A percentile compares a stretch with the other conserved stretches of the same genome.
Evolutionary conservation across 768 basidiomycete species (phyloP).

Genomic region (Leccinum subgranulosum): DNA sequence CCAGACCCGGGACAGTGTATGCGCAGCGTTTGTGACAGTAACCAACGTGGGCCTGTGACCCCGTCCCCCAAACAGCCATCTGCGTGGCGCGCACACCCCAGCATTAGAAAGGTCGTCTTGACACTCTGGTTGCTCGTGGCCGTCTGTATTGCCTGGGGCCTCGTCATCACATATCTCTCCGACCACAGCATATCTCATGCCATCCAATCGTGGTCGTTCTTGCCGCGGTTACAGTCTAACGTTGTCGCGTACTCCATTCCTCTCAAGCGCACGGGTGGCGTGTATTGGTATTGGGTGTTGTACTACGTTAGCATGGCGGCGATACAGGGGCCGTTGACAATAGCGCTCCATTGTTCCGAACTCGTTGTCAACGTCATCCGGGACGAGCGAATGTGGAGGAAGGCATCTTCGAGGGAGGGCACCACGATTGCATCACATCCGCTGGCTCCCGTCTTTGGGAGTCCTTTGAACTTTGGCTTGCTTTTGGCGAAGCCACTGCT

Average conservation of each 20-base stretch:
- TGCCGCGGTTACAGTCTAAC: slow-evolving; percentile 21
- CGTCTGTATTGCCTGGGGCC: slow-evolving; percentile 23
- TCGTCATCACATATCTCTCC: slow-evolving; percentile 5
- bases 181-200: slow-evolving; percentile 3
- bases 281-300: slow-evolving; percentile 24
- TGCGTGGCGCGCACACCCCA: slow-evolving; percentile 27
- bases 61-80: slow-evolving; percentile 22
- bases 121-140: slow-evolving; percentile 25
- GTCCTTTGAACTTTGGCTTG: slow-evolving; percentile 10
- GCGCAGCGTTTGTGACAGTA: slow-evolving; percentile 17
- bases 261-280: slow-evolving; percentile 12
- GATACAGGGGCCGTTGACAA: slow-evolving; percentile 28
- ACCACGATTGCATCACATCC: slow-evolving; percentile 16
- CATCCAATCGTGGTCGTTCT: slow-evolving; percentile 24
- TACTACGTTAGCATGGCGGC: slow-evolving; percentile 23
- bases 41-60: slow-evolving; percentile 5
- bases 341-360: slow-evolving; percentile 28
- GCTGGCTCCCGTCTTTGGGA: slow-evolving; percentile 21
- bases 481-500: slow-evolving; percentile 23
- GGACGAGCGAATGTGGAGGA: slow-evolving; percentile 28
- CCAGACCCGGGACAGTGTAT: slow-evolving; percentile 24
- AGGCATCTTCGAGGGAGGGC: slow-evolving; percentile 16
- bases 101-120: slow-evolving; percentile 20
- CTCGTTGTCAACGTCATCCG: slow-evolving; percentile 28
- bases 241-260: slow-evolving; percentile 22